Base-by-base conservation (phyloP, 352 stramenopile genomes). In the Globisporangium megalacanthum region DNA sequence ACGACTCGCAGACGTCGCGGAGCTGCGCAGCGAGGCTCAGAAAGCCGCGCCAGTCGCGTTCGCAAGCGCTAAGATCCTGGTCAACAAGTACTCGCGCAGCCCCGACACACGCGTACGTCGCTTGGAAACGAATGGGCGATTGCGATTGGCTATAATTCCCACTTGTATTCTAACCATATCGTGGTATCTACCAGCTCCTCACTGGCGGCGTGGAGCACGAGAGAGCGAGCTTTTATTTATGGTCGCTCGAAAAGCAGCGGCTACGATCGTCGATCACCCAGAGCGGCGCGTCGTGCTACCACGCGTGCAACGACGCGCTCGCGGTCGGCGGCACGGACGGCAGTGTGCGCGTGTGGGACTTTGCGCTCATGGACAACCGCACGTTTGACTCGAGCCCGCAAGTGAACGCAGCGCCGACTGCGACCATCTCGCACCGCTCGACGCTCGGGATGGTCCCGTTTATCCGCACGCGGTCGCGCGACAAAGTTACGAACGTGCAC, bases 401-500 rank as follows among this genome's bases (percentile, higher is more conserved):
- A 39, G 60, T 89, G 44, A 85, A 79, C 61, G 65, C 70, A 8
- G 48, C 79, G 0, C 77, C 83, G 8, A 93, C 80, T 5, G 69
- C 73, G 5, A 89, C 79, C 8, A 78, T 95, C n/a, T 81, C 81
- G 9, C 83, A 92, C 52, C 82, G 86, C 6, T 88, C 77, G 6
- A 85, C 79, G 33, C 49, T 95, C n/a, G 83, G 79, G 14, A 81
- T 95, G 60, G 78, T 93, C 58, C 83, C 86, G 11, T 95, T 95
- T 50, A 78, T 95, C 52, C 81, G 83, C 6, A 89, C 86, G 29
- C 73, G 83, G 20, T 86, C 83, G 7, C 79, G 78, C 60, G 80
- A 94, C 64, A 88, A 87, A 49, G 75, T 93, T 37, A 71, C 82
- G 52, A 86, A 88, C 29, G 82, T 95, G 22, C 78, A 79, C 57